These are phyloP conservation scores for Suillus sp. DNA, from an alignment of 768 basidiomycete genomes.

Conservation along the genomic window DNA sequence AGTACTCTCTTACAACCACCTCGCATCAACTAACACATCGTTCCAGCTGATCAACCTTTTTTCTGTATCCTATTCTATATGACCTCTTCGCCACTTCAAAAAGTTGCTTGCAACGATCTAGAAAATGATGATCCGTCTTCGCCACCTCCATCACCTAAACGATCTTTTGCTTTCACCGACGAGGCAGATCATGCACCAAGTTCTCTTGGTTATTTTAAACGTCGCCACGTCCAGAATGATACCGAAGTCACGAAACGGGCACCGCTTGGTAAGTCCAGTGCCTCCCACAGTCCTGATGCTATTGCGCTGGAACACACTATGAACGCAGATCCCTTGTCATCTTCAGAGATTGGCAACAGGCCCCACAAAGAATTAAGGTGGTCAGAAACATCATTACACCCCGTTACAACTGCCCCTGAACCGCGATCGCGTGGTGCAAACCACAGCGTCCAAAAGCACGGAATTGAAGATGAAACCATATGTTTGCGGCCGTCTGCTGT, in stretches of 20 bases:
- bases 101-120: background rate
- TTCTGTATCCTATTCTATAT: background rate
- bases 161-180: constrained; percentile 23
- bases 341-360: constrained; percentile 25
- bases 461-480: constrained; percentile 4
- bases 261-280: constrained; percentile 29
- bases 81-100: background rate
- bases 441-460: constrained; percentile 15
- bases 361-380: constrained; percentile 9
- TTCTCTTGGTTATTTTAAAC: constrained; percentile 22
- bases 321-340: constrained; percentile 31
- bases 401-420: constrained; percentile 13
- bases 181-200: constrained; percentile 12
- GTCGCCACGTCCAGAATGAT: constrained; percentile 21
- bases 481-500: constrained; percentile 29
- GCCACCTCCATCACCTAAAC: constrained; percentile 23
- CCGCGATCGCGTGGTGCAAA: constrained; percentile 22
- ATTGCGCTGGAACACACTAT: constrained; percentile 11
- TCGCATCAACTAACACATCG: background rate
- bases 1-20: background rate
- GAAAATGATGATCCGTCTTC: constrained; percentile 20
- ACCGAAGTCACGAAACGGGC: constrained; percentile 17
- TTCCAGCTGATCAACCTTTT: background rate
- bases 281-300: background rate
- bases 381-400: constrained; percentile 14